phyloP scores from a whole-genome alignment of 306 rosid species.

The Dryas alaskensis region DNA sequence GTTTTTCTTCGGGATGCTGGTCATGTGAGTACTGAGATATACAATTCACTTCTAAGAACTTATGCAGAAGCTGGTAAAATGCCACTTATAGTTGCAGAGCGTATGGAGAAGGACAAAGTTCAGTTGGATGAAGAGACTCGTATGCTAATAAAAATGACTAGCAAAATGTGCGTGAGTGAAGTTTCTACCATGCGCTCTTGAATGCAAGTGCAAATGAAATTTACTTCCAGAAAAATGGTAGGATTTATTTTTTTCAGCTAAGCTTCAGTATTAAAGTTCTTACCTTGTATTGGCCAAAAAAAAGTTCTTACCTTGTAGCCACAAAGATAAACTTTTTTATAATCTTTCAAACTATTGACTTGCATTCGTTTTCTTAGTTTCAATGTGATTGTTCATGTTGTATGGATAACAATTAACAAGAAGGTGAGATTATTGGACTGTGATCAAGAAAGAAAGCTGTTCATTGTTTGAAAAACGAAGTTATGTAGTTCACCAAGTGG shows the following conservation, averaged over 20 bases:
- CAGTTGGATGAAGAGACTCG: conserved; percentile 66
- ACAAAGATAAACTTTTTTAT: neutral
- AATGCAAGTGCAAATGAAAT: neutral
- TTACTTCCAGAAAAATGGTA: neutral
- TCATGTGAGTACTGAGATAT: conserved; percentile 61
- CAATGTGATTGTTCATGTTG: neutral
- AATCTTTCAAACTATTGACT: neutral
- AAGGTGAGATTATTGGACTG: neutral
- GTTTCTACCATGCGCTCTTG: conserved; percentile 41
- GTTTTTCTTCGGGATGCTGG: conserved; percentile 54
- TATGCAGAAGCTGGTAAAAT: conserved; percentile 76
- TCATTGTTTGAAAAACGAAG: neutral
- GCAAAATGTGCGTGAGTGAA: conserved; percentile 70
- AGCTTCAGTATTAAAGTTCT: neutral
- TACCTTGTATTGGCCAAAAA: too few relatives aligned
- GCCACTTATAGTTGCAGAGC: conserved; percentile 73
- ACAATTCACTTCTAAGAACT: conserved; percentile 56
- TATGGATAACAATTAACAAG: neutral
- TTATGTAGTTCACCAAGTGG: neutral
- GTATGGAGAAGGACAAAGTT: conserved; percentile 77
- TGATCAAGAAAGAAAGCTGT: neutral
- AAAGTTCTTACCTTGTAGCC: neutral
- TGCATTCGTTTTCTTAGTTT: neutral
- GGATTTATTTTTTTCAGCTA: neutral
- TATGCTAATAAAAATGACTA: conserved; percentile 53